A percentile compares a stretch with the other conserved stretches of the same genome.
Evolutionary conservation across 768 basidiomycete genomes (phyloP).

Genomic region (Calocybe cyanea): DNA sequence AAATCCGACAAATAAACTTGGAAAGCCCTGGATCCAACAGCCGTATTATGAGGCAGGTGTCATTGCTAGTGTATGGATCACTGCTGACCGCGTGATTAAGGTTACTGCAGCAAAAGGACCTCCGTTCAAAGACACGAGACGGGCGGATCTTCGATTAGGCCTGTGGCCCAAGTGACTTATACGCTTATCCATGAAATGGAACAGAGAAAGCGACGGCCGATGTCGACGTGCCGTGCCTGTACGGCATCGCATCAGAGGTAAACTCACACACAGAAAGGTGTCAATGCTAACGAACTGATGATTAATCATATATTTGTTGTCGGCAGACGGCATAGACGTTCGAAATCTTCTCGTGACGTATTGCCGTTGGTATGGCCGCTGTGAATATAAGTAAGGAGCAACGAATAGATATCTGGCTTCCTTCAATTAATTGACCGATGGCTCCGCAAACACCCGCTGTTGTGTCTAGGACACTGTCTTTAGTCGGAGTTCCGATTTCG

Average conservation of each 20-base stretch:
- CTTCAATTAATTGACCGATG: not conserved
- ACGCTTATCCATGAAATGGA: no score
- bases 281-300: not conserved
- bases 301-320: not conserved
- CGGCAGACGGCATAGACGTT: not conserved
- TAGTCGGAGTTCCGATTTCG: not conserved
- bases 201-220: no score
- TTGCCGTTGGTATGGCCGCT: no score
- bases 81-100: no score
- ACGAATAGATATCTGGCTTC: not conserved
- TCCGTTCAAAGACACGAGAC: no score
- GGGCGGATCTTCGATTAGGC: no score
- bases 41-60: no score
- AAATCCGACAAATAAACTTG: no score
- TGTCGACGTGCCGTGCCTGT: not conserved
- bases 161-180: no score
- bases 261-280: not conserved
- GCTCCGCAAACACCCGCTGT: not conserved
- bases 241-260: not conserved
- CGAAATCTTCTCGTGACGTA: not conserved
- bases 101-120: no score
- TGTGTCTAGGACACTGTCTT: not conserved
- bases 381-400: slow-evolving; percentile 1
- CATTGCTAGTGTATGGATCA: no score
- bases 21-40: no score